Conservation (phyloP, 257 asterid genomes). For the Lavandula angustifolia region DNA sequence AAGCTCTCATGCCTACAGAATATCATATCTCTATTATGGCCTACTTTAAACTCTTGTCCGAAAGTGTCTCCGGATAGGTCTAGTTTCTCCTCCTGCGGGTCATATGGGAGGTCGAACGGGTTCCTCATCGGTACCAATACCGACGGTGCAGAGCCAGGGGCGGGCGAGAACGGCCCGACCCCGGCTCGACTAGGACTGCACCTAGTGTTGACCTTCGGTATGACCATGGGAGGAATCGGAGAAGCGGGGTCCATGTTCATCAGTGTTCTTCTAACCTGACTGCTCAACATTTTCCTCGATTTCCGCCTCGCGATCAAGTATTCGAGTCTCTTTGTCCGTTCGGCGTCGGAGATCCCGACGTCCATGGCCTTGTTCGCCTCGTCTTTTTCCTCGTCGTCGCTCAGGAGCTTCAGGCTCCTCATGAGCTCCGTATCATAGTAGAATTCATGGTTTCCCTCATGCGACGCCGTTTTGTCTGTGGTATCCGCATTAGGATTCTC, state of each 20-base stretch:
- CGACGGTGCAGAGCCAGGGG: slow-evolving; percentile 90
- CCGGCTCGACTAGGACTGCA: neutral
- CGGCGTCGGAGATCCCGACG: slow-evolving; percentile 59
- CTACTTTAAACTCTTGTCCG: slow-evolving; percentile 57
- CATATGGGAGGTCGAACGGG: slow-evolving; percentile 93
- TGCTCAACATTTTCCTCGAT: slow-evolving; percentile 54
- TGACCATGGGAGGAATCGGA: slow-evolving; percentile 43
- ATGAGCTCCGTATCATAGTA: neutral
- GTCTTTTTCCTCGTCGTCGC: slow-evolving; percentile 43
- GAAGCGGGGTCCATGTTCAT: slow-evolving; percentile 40
- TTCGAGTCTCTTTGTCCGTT: slow-evolving; percentile 78
- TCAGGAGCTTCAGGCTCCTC: slow-evolving; percentile 34
- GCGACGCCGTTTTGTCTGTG: slow-evolving; percentile 48
- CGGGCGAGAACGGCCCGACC: slow-evolving; percentile 42
- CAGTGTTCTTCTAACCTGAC: slow-evolving; percentile 50
- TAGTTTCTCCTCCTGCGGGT: slow-evolving; percentile 86
- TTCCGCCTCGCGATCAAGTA: slow-evolving; percentile 84
- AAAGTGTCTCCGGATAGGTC: slow-evolving; percentile 81
- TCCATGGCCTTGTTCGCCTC: slow-evolving; percentile 52
- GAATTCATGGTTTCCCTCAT: slow-evolving; percentile 36
- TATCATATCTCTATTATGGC: slow-evolving; percentile 43
- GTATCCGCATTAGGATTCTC: slow-evolving; percentile 24
- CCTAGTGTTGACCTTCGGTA: slow-evolving; percentile 42
- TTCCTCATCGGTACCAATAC: slow-evolving; percentile 61
- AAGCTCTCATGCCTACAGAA: slow-evolving; percentile 72